A percentile compares a stretch with the other conserved stretches of the same genome.
phyloP scores from a whole-genome alignment of 768 basidiomycete species.

The Russula foetens region DNA sequence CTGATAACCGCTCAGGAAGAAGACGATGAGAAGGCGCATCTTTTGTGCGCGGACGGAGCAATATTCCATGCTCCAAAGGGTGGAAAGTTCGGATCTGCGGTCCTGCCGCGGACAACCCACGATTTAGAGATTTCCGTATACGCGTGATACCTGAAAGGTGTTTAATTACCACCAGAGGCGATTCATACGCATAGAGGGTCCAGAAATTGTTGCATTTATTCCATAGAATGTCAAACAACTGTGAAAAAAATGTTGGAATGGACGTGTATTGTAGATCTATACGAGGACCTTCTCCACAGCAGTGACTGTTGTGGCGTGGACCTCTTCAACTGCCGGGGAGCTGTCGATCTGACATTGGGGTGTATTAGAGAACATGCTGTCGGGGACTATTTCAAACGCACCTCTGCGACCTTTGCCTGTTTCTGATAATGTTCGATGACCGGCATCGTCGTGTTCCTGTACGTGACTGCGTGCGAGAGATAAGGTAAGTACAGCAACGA shows the following conservation, averaged over 20 bases:
- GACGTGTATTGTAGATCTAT: background rate
- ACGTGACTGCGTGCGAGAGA: slow-evolving; percentile 48
- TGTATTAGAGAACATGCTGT: background rate
- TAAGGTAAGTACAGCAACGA: background rate
- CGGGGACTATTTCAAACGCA: slow-evolving; percentile 28
- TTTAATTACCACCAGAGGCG: background rate
- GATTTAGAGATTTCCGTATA: slow-evolving; percentile 40
- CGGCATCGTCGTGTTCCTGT: slow-evolving; percentile 84
- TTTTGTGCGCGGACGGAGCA: slow-evolving; percentile 75
- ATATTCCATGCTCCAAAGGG: slow-evolving; percentile 53
- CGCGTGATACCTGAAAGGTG: slow-evolving; percentile 25
- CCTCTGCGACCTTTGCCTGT: slow-evolving; percentile 70
- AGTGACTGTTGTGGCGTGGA: slow-evolving; percentile 50
- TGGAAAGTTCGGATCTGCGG: slow-evolving; percentile 48
- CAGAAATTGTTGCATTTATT: slow-evolving; percentile 1
- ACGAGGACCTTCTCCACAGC: slow-evolving; percentile 45
- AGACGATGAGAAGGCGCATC: slow-evolving; percentile 51
- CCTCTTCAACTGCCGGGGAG: slow-evolving; percentile 58
- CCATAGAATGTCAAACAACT: background rate
- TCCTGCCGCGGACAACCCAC: slow-evolving; percentile 30
- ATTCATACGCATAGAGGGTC: background rate
- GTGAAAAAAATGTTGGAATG: background rate
- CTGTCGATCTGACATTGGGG: slow-evolving; percentile 52
- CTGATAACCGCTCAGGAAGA: slow-evolving; percentile 38
- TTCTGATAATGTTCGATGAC: slow-evolving; percentile 78